Evolutionary conservation across 768 basidiomycete species (phyloP).

Genomic region (Botryobasidium botryosum): DNA sequence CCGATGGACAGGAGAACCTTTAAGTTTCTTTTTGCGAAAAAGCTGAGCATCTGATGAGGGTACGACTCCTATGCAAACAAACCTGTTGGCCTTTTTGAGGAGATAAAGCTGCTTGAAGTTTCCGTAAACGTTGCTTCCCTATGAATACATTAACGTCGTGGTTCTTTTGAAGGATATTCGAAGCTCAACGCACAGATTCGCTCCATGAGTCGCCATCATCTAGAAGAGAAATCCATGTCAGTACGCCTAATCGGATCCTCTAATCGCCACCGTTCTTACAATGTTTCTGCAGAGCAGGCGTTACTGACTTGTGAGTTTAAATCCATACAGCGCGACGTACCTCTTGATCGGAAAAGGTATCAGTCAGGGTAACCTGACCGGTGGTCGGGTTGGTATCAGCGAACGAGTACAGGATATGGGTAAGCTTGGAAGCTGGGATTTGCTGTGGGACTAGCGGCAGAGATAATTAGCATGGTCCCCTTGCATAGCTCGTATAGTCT

Average conservation of each 20-base stretch:
- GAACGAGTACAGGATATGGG: conserved; percentile 24
- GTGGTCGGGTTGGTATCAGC: conserved; percentile 22
- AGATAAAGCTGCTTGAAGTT: conserved; percentile 23
- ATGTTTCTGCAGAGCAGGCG: conserved; percentile 8
- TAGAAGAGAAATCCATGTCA: too few species aligned
- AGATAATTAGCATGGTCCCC: neutral
- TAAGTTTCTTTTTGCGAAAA: conserved; percentile 10
- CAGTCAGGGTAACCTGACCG: conserved; percentile 21
- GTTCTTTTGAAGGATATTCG: conserved; percentile 13
- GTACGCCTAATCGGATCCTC: too few species aligned
- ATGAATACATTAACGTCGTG: neutral
- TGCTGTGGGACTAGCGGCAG: neutral
- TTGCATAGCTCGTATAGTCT: neutral
- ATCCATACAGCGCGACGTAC: too few species aligned
- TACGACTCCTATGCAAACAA: too few species aligned
- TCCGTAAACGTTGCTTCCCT: conserved; percentile 16
- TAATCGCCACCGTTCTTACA: too few species aligned
- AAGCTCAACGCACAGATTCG: too few species aligned
- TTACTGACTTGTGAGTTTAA: too few species aligned
- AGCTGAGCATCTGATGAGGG: conserved; percentile 22
- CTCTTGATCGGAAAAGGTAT: conserved; percentile 23
- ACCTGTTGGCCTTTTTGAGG: conserved; percentile 19
- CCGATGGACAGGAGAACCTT: neutral
- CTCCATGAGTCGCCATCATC: conserved; percentile 24
- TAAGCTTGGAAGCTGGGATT: conserved; percentile 1